phyloP scores from a whole-genome alignment of 768 basidiomycete genomes.

The Rhizopogon vesiculosus region DNA sequence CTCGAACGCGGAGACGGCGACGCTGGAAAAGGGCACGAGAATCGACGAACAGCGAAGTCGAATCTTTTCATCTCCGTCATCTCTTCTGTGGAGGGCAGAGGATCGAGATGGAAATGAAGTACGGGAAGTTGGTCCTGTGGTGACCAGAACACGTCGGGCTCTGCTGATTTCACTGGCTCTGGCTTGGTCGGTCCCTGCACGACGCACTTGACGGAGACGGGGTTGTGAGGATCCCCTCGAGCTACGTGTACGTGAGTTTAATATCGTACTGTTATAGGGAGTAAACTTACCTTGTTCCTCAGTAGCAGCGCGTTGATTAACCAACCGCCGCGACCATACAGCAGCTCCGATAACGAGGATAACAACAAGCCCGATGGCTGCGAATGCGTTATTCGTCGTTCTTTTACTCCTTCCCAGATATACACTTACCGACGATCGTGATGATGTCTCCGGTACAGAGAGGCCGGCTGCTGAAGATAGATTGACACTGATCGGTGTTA shows the following conservation, averaged over 20 bases:
- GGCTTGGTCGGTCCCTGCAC: conserved; percentile 3
- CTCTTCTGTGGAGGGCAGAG: neutral
- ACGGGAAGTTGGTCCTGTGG: conserved; percentile 3
- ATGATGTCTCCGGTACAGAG: conserved; percentile 21
- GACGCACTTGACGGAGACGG: conserved; percentile 1
- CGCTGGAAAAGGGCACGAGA: neutral
- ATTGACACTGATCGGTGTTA: conserved; percentile 6
- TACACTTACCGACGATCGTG: conserved; percentile 16
- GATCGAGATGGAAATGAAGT: neutral
- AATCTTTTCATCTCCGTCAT: neutral
- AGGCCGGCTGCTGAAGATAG: conserved; percentile 4
- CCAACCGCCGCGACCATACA: neutral
- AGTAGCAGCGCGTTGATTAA: too few relatives aligned
- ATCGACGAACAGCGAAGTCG: neutral
- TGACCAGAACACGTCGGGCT: conserved; percentile 5
- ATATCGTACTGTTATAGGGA: neutral
- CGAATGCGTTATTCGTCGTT: too few relatives aligned
- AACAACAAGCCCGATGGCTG: neutral
- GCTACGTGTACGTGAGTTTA: neutral
- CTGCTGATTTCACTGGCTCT: conserved; percentile 5
- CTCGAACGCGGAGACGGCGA: conserved; percentile 4
- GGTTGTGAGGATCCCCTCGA: conserved; percentile 5
- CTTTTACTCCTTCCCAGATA: neutral
- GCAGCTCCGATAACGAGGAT: neutral
- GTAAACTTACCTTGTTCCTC: neutral